Percentiles rank a stretch among this genome's conserved stretches.
phyloP scores from a whole-genome alignment of 225 moss, liverwort and hornwort species.

The Takakia lepidozioides region DNA sequence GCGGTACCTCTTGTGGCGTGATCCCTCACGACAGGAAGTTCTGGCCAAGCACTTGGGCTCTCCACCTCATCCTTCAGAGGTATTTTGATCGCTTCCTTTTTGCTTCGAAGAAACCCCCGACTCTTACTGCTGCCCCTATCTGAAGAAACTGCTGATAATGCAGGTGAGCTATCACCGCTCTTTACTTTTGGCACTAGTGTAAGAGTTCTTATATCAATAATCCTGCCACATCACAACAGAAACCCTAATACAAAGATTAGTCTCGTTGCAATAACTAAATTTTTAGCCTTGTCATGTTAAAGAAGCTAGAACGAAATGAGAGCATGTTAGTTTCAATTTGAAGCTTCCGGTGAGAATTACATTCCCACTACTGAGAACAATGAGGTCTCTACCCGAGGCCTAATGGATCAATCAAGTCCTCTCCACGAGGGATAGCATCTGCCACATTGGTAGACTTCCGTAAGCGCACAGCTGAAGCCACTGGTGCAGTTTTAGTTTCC shows the following conservation, averaged over 20 bases:
- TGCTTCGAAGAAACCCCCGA: constrained; percentile 20
- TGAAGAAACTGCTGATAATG: constrained; percentile 4
- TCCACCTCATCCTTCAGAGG: constrained; percentile 28
- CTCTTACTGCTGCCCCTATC: constrained; percentile 27
- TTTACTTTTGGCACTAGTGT: constrained; percentile 53
- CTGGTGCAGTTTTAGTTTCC: constrained; percentile 68
- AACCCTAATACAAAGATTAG: too few relatives aligned
- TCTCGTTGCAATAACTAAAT: too few relatives aligned
- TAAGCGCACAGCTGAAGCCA: constrained; percentile 38
- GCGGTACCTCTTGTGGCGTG: constrained; percentile 54
- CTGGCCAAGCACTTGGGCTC: constrained; percentile 31
- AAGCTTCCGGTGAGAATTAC: too few relatives aligned
- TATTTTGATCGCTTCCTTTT: constrained; percentile 28
- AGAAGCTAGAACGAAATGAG: too few relatives aligned
- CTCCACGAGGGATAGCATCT: constrained; percentile 56
- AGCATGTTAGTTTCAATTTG: too few relatives aligned
- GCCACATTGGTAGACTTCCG: constrained; percentile 61
- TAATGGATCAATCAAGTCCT: constrained; percentile 81
- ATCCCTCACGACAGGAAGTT: constrained; percentile 63
- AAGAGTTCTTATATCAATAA: constrained; percentile 71
- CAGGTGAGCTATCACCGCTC: constrained; percentile 25
- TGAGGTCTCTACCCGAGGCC: constrained; percentile 87
- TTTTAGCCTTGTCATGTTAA: too few relatives aligned
- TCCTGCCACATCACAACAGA: too few relatives aligned
- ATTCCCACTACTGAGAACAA: too few relatives aligned